These are phyloP conservation scores for Piromyces sp. DNA, from an alignment of 192 early-diverging fungal genomes.

Conservation along the genomic window DNA sequence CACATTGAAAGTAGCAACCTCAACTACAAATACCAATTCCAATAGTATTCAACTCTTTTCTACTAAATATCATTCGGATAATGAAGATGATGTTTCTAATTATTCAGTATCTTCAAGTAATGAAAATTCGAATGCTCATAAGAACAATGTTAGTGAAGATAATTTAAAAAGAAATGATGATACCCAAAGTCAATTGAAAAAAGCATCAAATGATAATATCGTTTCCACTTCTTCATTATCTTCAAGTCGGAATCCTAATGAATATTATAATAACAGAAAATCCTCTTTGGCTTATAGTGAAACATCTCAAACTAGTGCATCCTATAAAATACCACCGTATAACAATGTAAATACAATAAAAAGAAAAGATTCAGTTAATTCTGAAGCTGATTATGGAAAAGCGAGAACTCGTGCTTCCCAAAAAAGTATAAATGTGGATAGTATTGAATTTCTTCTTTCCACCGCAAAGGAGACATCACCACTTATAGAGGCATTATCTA, in stretches of 20 bases:
- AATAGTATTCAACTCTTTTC: neutral
- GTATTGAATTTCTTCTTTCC: constrained; percentile 9
- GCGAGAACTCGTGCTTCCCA: neutral
- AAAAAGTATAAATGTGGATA: constrained; percentile 6
- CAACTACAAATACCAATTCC: neutral
- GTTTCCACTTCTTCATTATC: neutral
- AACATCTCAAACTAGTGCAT: neutral
- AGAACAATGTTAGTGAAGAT: neutral
- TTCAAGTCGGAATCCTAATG: neutral
- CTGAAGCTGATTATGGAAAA: neutral
- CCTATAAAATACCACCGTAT: neutral
- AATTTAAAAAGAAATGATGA: neutral
- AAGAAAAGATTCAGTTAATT: neutral
- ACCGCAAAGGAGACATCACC: constrained; percentile 18
- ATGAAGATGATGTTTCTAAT: neutral
- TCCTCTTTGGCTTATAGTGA: neutral
- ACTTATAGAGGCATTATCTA: neutral
- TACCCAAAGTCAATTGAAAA: neutral
- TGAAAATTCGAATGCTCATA: neutral
- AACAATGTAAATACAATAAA: neutral
- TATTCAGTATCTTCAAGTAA: neutral
- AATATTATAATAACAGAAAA: neutral
- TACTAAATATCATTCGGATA: neutral
- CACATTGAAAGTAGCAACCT: neutral
- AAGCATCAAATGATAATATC: neutral